phyloP scores from a whole-genome alignment of 2,329 filamentous ascomycete species.

The Calcarisporium arbuscula region DNA sequence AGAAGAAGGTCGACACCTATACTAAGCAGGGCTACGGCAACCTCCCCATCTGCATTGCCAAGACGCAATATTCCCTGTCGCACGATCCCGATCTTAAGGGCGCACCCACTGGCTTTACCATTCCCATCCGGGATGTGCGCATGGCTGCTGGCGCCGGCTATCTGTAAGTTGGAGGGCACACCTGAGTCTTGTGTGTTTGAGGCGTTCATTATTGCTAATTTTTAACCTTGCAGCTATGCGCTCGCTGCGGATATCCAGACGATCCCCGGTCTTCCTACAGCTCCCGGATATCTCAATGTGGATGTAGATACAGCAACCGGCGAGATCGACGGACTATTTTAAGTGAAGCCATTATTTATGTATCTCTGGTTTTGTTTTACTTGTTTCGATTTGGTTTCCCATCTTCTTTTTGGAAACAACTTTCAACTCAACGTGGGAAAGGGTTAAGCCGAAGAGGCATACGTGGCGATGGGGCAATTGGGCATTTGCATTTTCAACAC shows the following conservation, averaged over 20 bases:
- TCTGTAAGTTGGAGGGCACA: constrained; percentile 50
- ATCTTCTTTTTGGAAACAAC: too few species aligned
- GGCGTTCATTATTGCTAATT: constrained; percentile 8
- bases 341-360: too few species aligned
- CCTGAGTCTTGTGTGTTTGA: neutral
- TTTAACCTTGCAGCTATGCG: constrained; percentile 61
- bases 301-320: constrained; percentile 79
- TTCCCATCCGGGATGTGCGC: constrained; percentile 89
- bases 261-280: constrained; percentile 90
- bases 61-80: constrained; percentile 95
- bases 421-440: too few species aligned
- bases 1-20: constrained; percentile 95
- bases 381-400: too few species aligned
- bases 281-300: constrained; percentile 91
- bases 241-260: constrained; percentile 97
- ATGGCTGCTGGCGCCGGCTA: constrained; percentile 94
- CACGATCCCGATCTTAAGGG: constrained; percentile 93
- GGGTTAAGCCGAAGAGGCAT: too few species aligned
- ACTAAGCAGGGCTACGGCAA: constrained; percentile 87
- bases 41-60: constrained; percentile 92
- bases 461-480: too few species aligned
- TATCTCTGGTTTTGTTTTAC: too few species aligned
- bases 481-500: too few species aligned
- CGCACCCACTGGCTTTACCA: constrained; percentile 86
- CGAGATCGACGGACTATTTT: constrained; percentile 86